Evolutionary conservation across 148 eudicot genomes (phyloP), one percentile per base, ranked within the genome.

Genomic region (Vaccinium macrocarpon): DNA sequence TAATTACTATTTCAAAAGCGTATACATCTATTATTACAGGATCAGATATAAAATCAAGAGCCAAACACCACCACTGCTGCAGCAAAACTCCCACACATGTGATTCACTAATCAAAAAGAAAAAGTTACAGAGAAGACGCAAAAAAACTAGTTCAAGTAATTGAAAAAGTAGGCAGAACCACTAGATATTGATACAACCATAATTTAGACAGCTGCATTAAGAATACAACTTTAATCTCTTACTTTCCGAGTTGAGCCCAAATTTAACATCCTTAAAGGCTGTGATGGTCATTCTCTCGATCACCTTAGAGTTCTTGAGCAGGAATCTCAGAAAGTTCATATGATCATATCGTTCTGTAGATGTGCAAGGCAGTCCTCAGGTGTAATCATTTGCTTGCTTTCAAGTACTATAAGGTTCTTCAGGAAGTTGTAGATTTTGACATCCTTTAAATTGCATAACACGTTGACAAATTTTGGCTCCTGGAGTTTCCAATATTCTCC

Each of bases 381-480:
- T 12, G 35, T 27, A 25, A 1, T 55, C 64, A 3, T 32, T 25
- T 5, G 18, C 32, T 80, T 57, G 51, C 6, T 62, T 3, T 32
- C 66, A 32, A 35, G 13, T 5, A 23, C 25, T 1, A 15, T 38
- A 0, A 42, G 53, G 50, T 81, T 81, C 16, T 50, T 68, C 76
- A 50, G 16, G 46, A 81, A 81, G 76, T 81, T 25, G 46, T 81
- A 64, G 50, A 81, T 38, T 81, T 52, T 32, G 66, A 81, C 83
- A 8, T 52, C 71, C 83, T 81, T 81, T 52, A 81, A 46, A 48
- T 81, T 81, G 21, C 73, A 18, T 23, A 66, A 66, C 83, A 25
- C 10, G 25, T 52, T 11, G 27, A 66, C 27, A 50, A 64, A n/a
- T 13, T 46, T 23, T 81, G 76, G 76, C 46, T 68, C 59, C 74